Base-by-base conservation (phyloP, 2,329 filamentous ascomycete genomes). In the Stagonosporopsis vannaccii region DNA sequence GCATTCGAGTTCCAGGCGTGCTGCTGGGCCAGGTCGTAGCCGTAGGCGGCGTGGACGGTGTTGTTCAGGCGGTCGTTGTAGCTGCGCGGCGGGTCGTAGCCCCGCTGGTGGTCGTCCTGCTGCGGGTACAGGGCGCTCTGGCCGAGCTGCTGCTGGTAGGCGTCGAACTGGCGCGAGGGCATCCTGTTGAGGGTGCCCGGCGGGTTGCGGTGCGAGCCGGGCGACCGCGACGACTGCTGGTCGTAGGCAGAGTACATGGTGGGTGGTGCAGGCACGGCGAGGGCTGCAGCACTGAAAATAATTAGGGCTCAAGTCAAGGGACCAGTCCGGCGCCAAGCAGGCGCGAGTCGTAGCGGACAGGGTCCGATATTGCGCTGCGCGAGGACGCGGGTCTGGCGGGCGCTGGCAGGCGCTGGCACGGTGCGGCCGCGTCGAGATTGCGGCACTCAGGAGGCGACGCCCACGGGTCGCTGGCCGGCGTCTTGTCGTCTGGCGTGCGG, bases 1-100 rank as follows among this genome's bases (percentile, higher is more conserved):
- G 86, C 88, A 69, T 84, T 85, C 48, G 91, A 88, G 74, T 88
- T 91, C 92, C 92, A 97, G 19, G 89, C 87, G 71, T 92, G 89
- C n/a, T 84, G 82, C n/a, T 79, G 78, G 56, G 81, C 79, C 72
- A 87, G 86, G 70, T 92, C 91, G 66, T 93, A 90, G 56, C 79
- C 84, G 55, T 91, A 89, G 48, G 82, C 85, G 53, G 80, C 81
- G 60, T 82, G 81, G 67, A 82, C 82, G 70, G 81, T 85, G 66
- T 84, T 81, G 66, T 83, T 85, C 65, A 81, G 81, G 75, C 81
- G 87, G 77, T 81, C 90, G 53, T 56, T 56, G 77, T 81, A 73
- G 81, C 79, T 75, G 83, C 86, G 76, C 81, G 81, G 72, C 62
- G 78, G 73, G 66, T 78, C 76, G 66, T 77, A 69, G 68, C 71